Base-by-base conservation (phyloP, 768 basidiomycete genomes). In the Mycena albidolilacea region DNA sequence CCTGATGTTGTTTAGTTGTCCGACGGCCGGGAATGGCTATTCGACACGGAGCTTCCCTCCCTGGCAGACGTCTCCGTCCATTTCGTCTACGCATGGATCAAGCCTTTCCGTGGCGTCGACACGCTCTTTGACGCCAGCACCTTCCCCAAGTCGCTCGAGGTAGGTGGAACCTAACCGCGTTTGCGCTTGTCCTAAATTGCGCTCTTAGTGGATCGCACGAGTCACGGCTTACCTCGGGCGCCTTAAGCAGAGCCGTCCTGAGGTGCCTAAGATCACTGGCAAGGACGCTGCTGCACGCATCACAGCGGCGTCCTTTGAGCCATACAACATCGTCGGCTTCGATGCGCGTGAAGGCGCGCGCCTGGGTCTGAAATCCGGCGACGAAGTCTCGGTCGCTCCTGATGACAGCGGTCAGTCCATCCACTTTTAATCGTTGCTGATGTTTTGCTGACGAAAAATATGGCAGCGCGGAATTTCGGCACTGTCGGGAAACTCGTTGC, bases 1-100 rank as follows among this genome's bases (percentile, higher is more conserved):
- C 19, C 35, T 64, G 37, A 64, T 10, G 8, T 50, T 64, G 5
- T 39, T n/a, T 23, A 91, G 77, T 81, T 91, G 38, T 78, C 80
- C 17, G 89, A 90, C 77, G 87, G 84, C 30, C 84, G 90, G 2
- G 85, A 87, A 76, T 92, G 90, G 89, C 81, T 90, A 10, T 86
- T 91, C 69, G 84, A 90, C 72, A 90, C 90, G 0, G 85, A 85
- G 67, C 69, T 80, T 0, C 89, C 90, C 10, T 84, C 87, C 52
- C 79, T 90, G 30, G 87, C 85, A 7, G 91, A 92, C 76, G 78
- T 91, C 43, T 85, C 88, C 3, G 82, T 87, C 9, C 85, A 90
- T 71, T 88, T 89, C 73, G 76, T 87, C 6, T 80, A 86, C 71
- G 77, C 78, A 8, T 91, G 90, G 90, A 77, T 84, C 41, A 80